A percentile compares a stretch with the other conserved stretches of the same genome.
Conservation (phyloP, 2,329 filamentous ascomycete species). For the Xylaria multiplex region DNA sequence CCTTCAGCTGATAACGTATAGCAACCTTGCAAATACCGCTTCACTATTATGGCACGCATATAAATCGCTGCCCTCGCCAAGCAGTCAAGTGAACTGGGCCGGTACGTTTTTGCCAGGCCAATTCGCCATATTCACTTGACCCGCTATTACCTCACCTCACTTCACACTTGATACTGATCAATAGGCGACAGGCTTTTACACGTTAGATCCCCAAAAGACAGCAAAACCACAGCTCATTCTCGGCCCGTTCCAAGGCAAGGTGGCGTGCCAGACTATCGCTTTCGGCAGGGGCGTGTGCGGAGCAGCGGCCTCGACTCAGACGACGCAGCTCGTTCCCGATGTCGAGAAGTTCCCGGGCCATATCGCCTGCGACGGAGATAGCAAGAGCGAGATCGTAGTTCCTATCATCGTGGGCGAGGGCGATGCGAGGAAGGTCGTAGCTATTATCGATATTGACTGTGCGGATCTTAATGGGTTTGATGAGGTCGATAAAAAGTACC, state of each 20-base stretch:
- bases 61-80: conserved; percentile 74
- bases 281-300: conserved; percentile 82
- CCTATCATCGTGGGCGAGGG: conserved; percentile 64
- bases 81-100: conserved; percentile 79
- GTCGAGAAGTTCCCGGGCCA: conserved; percentile 81
- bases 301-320: conserved; percentile 66
- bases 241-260: conserved; percentile 82
- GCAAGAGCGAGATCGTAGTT: conserved; percentile 83
- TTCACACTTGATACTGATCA: conserved; percentile 4
- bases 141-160: neutral
- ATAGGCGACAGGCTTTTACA: conserved; percentile 74
- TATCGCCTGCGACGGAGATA: conserved; percentile 82
- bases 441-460: conserved; percentile 85
- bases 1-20: conserved; percentile 48
- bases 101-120: conserved; percentile 53
- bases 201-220: conserved; percentile 62
- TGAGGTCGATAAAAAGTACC: conserved; percentile 69
- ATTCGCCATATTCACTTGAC: conserved; percentile 4
- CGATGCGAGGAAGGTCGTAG: conserved; percentile 63
- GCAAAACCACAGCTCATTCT: conserved; percentile 69
- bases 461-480: conserved; percentile 74
- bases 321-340: conserved; percentile 74
- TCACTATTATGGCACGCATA: conserved; percentile 83
- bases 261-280: conserved; percentile 80
- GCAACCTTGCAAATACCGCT: conserved; percentile 80